Evolutionary conservation across 805 yeast species (phyloP), one percentile per base, ranked within the genome.

Genomic region (Saccharomycopsis fermentans): DNA sequence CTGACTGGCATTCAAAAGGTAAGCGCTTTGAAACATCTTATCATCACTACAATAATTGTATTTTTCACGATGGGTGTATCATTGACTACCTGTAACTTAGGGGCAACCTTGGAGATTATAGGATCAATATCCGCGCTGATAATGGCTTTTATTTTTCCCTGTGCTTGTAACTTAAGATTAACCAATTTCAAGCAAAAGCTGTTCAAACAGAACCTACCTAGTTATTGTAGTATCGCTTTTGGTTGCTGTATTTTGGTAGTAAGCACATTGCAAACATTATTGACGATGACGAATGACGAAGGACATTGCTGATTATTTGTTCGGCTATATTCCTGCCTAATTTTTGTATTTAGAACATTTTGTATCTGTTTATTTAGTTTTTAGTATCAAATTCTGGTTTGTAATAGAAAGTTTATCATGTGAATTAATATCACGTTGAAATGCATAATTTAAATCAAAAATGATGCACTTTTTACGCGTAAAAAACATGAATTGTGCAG

Each of bases 91-190:
- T 91, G 97, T 67, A 89, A 90, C 63, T 75, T 91, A 58, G 98
- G 98, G 1, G 87, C 94, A 12, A 84, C 92, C 32, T 75, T 91
- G 47, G 97, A 92, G 67, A 76, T 91, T 2, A 90, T 90, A 35
- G 98, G 98, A 1, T 91, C 97, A 0, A 86, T 96, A 0, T 86
- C 96, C 0, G 97, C 97, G 0, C 89, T 96, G 19, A 74, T 87
- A 40, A 84, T 92, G 86, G 97, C 98, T 0, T 91, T 88, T 68
- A 89, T 91, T 24, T 73, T 91, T 17, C 98, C 98, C 0, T 96
- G 97, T 2, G 69, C 85, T 68, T 91, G 97, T 65, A 87, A 79
- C 65, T 69, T 90, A 61, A 82, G 84, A 62, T 77, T 91, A 65
- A 80, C 90, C 0, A 69, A 73, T 59, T 73, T 74, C 63, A 73